Conservation (phyloP, 108 stramenopile species). For the Skeletonema costatum region DNA sequence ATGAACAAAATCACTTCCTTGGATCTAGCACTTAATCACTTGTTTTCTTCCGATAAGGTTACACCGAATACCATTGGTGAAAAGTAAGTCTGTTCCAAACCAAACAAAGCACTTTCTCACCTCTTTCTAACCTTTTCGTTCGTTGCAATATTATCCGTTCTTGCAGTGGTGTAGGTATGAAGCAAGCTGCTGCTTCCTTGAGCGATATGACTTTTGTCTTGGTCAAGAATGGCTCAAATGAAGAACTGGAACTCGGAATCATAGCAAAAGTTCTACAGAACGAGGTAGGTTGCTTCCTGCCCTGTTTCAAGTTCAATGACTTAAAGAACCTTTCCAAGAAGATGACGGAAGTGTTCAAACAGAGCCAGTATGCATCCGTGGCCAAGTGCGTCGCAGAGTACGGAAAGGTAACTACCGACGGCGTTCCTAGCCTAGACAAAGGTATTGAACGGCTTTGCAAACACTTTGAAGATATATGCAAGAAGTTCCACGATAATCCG, state of each 20-base stretch:
- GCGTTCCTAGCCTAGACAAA: background rate
- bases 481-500: background rate
- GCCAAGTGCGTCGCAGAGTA: constrained; percentile 5
- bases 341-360: constrained; percentile 4
- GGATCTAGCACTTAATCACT: constrained; percentile 38
- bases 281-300: constrained; percentile 33
- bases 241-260: constrained; percentile 37
- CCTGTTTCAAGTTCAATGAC: constrained; percentile 7
- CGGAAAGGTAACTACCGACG: background rate
- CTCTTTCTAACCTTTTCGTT: too few species aligned
- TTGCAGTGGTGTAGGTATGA: constrained; percentile 51
- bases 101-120: too few species aligned
- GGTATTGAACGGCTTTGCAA: constrained; percentile 5
- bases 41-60: constrained; percentile 35
- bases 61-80: constrained; percentile 44
- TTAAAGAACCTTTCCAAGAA: background rate
- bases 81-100: constrained; percentile 9
- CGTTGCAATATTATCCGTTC: too few species aligned
- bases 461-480: constrained; percentile 6
- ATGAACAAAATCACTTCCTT: constrained; percentile 31
- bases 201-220: constrained; percentile 48
- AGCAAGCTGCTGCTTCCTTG: constrained; percentile 60
- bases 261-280: constrained; percentile 52
- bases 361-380: background rate
- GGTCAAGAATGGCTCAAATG: constrained; percentile 12